A percentile compares a stretch with the other conserved stretches of the same genome.
These are phyloP conservation scores for Cercospora citrullina DNA, from an alignment of 2,329 filamentous ascomycete species.

Conservation along the genomic window DNA sequence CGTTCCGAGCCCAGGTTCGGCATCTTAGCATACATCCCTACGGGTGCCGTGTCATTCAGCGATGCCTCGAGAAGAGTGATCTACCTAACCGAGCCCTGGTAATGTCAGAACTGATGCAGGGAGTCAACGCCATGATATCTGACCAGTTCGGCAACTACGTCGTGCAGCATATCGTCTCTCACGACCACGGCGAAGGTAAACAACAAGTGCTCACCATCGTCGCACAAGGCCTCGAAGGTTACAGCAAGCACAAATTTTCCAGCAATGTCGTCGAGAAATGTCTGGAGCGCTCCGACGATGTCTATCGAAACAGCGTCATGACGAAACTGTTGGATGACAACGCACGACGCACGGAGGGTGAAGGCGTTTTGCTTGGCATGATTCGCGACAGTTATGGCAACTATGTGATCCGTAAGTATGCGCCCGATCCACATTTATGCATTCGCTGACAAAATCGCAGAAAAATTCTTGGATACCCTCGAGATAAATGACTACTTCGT, in stretches of 20 bases:
- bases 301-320: conserved; percentile 70
- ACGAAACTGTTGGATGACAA: conserved; percentile 59
- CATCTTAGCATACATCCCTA: conserved; percentile 76
- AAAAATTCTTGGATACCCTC: conserved; percentile 69
- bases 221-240: conserved; percentile 66
- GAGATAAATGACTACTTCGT: conserved; percentile 43
- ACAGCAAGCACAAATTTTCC: conserved; percentile 93
- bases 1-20: conserved; percentile 73
- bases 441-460: conserved; percentile 48
- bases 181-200: conserved; percentile 72
- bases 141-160: conserved; percentile 97
- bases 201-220: conserved; percentile 72
- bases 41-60: conserved; percentile 89
- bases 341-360: conserved; percentile 51
- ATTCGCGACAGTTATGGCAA: conserved; percentile 94
- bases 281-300: conserved; percentile 67
- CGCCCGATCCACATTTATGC: not conserved
- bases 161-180: conserved; percentile 83
- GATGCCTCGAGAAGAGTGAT: conserved; percentile 81
- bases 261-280: conserved; percentile 98
- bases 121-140: conserved; percentile 69
- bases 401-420: conserved; percentile 89
- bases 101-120: conserved; percentile 74
- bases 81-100: conserved; percentile 64
- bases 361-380: conserved; percentile 69